Conservation (phyloP, 495 filamentous ascomycete species). For the Terfezia claveryi region DNA sequence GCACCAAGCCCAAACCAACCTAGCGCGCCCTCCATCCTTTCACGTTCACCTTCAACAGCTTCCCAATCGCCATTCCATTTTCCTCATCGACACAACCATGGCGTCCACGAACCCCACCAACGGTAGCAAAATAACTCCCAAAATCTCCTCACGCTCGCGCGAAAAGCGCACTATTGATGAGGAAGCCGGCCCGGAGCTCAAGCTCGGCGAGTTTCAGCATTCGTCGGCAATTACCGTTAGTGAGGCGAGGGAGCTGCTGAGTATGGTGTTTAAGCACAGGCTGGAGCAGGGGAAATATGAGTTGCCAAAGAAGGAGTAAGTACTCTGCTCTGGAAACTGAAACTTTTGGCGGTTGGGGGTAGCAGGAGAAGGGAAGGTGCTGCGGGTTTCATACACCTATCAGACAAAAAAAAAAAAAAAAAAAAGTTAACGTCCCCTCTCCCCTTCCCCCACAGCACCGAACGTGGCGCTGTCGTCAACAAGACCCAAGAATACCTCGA, state of each 20-base stretch:
- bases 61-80: neutral
- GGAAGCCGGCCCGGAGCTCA: slow-evolving; percentile 59
- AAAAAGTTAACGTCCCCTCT: neutral
- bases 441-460: neutral
- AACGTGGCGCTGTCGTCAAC: slow-evolving; percentile 32
- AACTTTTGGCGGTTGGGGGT: neutral
- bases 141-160: slow-evolving; percentile 40
- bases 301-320: slow-evolving; percentile 43
- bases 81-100: neutral
- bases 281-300: slow-evolving; percentile 36
- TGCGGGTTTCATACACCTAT: too few species aligned
- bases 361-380: too few species aligned
- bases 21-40: neutral
- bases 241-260: slow-evolving; percentile 78
- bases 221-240: slow-evolving; percentile 72
- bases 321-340: neutral
- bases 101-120: neutral
- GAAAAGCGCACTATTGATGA: slow-evolving; percentile 58
- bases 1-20: too few species aligned
- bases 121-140: neutral
- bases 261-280: slow-evolving; percentile 60
- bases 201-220: slow-evolving; percentile 77
- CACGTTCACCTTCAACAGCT: neutral
- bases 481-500: slow-evolving; percentile 84
- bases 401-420: too few species aligned